These are phyloP conservation scores for Cylindrodendrum hubeiense DNA, from an alignment of 2,329 filamentous ascomycete species.

Conservation along the genomic window DNA sequence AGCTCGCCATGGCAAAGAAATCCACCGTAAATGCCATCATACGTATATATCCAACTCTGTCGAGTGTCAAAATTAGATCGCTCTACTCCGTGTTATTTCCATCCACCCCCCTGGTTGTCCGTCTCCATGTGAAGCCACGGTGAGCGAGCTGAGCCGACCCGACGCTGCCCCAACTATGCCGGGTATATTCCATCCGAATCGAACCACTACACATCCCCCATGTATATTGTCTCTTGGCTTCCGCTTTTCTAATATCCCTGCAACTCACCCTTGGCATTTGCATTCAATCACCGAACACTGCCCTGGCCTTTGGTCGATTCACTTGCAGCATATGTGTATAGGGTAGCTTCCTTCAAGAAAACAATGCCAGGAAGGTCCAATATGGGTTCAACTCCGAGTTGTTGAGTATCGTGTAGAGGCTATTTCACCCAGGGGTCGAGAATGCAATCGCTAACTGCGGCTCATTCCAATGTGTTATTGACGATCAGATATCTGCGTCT, in stretches of 20 bases:
- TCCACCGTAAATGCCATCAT: background rate
- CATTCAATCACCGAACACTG: background rate
- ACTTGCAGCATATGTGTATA: background rate
- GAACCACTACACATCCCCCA: background rate
- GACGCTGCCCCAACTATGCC: background rate
- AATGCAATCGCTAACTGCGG: background rate
- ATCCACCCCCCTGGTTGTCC: background rate
- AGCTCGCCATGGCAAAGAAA: background rate
- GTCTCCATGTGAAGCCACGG: background rate
- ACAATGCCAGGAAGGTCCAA: too few relatives aligned
- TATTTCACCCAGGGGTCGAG: background rate
- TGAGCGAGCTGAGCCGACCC: background rate
- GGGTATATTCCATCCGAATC: background rate
- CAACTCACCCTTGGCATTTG: background rate
- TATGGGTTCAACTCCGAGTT: background rate
- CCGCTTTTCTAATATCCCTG: background rate
- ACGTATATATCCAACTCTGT: background rate
- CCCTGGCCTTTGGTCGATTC: background rate
- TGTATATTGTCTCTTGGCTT: background rate
- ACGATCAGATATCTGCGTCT: too few relatives aligned
- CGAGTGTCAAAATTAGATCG: background rate
- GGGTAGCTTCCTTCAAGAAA: background rate
- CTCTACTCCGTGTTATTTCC: background rate
- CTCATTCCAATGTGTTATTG: too few relatives aligned
- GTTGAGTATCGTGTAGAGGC: background rate